Conservation (phyloP, 495 filamentous ascomycete species). For the Xylaria palmicola region DNA sequence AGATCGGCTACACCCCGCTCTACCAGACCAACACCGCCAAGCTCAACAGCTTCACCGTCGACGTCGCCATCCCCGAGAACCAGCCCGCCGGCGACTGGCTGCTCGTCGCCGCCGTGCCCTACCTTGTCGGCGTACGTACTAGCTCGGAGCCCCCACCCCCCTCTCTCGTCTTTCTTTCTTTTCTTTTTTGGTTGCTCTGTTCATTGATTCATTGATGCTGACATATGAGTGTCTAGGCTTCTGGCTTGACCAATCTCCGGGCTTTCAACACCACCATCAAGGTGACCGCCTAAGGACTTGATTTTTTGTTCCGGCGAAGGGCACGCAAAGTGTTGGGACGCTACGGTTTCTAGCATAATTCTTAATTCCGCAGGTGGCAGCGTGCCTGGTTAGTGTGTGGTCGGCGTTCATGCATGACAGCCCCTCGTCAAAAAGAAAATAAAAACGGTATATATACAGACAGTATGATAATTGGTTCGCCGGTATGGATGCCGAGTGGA, state of each 20-base stretch:
- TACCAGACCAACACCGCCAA: slow-evolving; percentile 21
- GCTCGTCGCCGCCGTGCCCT: slow-evolving; percentile 42
- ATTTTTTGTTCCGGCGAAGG: neutral
- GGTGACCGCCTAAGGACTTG: slow-evolving; percentile 7
- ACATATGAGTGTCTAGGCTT: slow-evolving; percentile 20
- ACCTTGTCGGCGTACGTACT: slow-evolving; percentile 29
- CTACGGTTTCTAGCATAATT: neutral
- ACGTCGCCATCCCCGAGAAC: slow-evolving; percentile 45
- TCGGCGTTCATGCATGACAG: slow-evolving; percentile 3
- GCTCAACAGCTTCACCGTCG: slow-evolving; percentile 31
- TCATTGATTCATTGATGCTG: neutral
- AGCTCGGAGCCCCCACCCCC: no score
- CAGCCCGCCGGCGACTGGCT: slow-evolving; percentile 49
- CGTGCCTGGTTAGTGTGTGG: neutral
- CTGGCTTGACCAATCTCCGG: slow-evolving; percentile 19
- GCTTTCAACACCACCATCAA: slow-evolving; percentile 23
- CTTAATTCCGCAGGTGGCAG: neutral
- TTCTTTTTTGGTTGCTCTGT: neutral
- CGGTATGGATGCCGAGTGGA: neutral
- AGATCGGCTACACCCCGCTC: slow-evolving; percentile 26
- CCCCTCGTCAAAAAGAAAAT: neutral
- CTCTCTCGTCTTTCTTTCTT: neutral
- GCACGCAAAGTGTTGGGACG: neutral
- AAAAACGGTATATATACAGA: no score
- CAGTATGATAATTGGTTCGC: neutral